phyloP scores from a whole-genome alignment of 75 land plant genomes.

The Azolla pinnata region DNA sequence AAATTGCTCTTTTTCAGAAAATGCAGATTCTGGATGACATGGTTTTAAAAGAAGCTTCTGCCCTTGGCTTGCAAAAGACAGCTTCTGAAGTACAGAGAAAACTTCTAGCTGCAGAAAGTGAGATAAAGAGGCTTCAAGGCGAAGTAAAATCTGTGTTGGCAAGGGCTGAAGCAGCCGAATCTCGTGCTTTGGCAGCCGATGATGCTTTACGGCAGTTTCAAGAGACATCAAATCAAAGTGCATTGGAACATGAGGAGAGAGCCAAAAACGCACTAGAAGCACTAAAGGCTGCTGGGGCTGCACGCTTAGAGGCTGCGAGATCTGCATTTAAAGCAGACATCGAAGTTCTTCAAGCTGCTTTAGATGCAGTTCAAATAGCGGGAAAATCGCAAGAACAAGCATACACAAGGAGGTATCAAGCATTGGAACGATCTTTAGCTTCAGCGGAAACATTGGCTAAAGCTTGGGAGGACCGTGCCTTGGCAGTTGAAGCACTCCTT shows the following conservation, averaged over 20 bases:
- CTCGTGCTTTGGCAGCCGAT: slow-evolving; percentile 41
- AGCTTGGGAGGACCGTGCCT: slow-evolving; percentile 54
- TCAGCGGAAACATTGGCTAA: slow-evolving; percentile 37
- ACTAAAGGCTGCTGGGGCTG: slow-evolving; percentile 34
- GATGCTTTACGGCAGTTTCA: slow-evolving; percentile 33
- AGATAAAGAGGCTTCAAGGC: slow-evolving; percentile 26
- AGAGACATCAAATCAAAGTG: slow-evolving; percentile 15
- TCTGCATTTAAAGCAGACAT: slow-evolving; percentile 42
- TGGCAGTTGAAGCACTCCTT: slow-evolving; percentile 39
- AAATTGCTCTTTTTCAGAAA: slow-evolving; percentile 23
- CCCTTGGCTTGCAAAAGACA: slow-evolving; percentile 27
- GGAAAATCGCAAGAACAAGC: slow-evolving; percentile 42
- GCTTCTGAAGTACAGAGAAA: slow-evolving; percentile 29
- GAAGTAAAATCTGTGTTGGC: slow-evolving; percentile 28
- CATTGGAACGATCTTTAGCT: slow-evolving; percentile 46
- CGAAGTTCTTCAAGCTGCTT: slow-evolving; percentile 41
- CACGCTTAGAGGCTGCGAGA: slow-evolving; percentile 28
- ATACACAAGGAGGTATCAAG: slow-evolving; percentile 36
- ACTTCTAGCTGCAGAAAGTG: slow-evolving; percentile 22
- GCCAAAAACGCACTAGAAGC: slow-evolving; percentile 35
- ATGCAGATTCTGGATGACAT: slow-evolving; percentile 33
- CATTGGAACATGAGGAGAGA: slow-evolving; percentile 25
- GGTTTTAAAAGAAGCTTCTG: slow-evolving; percentile 24
- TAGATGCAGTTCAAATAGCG: slow-evolving; percentile 46
- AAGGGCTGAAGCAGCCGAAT: slow-evolving; percentile 28